Conservation (phyloP, 2,329 filamentous ascomycete species). For the Trichoderma sp. region DNA sequence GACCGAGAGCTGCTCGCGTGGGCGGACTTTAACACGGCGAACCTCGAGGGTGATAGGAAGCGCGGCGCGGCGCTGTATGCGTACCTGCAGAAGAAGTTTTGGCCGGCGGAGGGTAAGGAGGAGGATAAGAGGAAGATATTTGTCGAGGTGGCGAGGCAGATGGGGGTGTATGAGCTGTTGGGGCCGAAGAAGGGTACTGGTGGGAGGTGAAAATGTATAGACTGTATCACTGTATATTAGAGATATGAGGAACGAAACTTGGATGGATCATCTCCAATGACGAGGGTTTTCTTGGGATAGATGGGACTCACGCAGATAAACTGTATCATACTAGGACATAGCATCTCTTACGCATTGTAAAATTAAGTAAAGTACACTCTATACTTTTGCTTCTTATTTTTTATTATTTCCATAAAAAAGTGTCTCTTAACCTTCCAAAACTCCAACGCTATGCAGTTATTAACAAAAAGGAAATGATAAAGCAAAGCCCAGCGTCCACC, state of each 20-base stretch:
- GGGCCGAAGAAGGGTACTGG: constrained; percentile 18
- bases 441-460: constrained; percentile 44
- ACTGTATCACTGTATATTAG: constrained; percentile 18
- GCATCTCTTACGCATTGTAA: neutral
- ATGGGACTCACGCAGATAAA: neutral
- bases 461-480: neutral
- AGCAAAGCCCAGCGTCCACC: neutral
- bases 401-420: neutral
- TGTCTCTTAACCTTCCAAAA: constrained; percentile 25
- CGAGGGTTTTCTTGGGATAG: neutral
- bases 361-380: neutral
- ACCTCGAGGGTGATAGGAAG: constrained; percentile 33
- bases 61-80: constrained; percentile 42
- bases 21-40: constrained; percentile 32
- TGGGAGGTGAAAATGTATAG: neutral
- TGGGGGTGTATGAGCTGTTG: constrained; percentile 42
- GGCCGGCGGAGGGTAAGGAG: constrained; percentile 30
- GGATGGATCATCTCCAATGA: neutral
- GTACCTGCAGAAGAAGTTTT: constrained; percentile 41
- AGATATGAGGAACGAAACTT: constrained; percentile 4
- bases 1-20: constrained; percentile 37
- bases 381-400: neutral
- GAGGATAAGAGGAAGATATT: constrained; percentile 29
- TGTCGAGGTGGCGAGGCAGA: constrained; percentile 38
- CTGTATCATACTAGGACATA: constrained; percentile 5